Evolutionary conservation across 345 rosid species (phyloP).

Genomic region (Gossypium longicalyx): DNA sequence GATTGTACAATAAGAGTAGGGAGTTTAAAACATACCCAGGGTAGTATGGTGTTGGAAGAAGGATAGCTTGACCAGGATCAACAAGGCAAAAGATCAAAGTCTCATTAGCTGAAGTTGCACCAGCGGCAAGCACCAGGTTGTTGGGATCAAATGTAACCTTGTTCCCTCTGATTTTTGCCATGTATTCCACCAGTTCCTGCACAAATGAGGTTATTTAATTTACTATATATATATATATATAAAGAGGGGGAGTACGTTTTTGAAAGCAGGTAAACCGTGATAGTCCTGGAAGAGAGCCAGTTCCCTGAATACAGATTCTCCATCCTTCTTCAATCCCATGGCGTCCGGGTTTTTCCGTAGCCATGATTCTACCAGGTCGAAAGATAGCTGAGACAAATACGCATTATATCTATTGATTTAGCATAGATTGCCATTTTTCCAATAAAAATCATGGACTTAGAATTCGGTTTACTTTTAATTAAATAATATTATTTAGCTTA

Average conservation of each 20-base stretch:
- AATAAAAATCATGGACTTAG: not conserved
- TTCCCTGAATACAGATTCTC: slow-evolving; percentile 52
- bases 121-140: slow-evolving; percentile 78
- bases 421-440: not conserved
- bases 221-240: not conserved
- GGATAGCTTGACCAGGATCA: slow-evolving; percentile 82
- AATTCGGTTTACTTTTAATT: not conserved
- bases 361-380: slow-evolving; percentile 71
- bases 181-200: slow-evolving; percentile 61
- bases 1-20: no score
- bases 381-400: slow-evolving; percentile 51
- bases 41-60: slow-evolving; percentile 86
- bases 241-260: slow-evolving; percentile 37
- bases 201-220: not conserved
- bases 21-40: slow-evolving; percentile 50
- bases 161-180: slow-evolving; percentile 62
- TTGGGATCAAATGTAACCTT: slow-evolving; percentile 59
- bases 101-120: slow-evolving; percentile 92
- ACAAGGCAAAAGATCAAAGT: slow-evolving; percentile 83
- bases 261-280: slow-evolving; percentile 70
- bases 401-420: not conserved
- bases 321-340: slow-evolving; percentile 43
- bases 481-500: no score
- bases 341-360: slow-evolving; percentile 56
- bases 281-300: slow-evolving; percentile 92